Evolutionary conservation across 495 filamentous ascomycete species (phyloP).

Genomic region (Penicillium daleae): DNA sequence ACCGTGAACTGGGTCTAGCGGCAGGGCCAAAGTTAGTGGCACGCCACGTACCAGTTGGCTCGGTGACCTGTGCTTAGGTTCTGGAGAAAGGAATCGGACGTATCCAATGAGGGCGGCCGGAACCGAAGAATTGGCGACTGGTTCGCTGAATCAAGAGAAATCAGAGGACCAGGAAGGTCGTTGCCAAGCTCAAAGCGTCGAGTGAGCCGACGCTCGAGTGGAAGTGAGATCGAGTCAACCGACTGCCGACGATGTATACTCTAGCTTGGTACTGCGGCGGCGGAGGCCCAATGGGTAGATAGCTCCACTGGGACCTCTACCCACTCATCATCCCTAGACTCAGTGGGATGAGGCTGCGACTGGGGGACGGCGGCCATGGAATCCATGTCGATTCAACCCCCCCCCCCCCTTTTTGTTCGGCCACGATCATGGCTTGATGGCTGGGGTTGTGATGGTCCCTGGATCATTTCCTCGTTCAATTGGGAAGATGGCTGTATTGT

Average conservation of each 20-base stretch:
- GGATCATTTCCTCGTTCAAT: not conserved
- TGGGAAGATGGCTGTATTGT: not conserved
- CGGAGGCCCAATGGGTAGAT: constrained; percentile 4
- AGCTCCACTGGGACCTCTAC: constrained; percentile 7
- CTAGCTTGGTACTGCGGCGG: constrained; percentile 18
- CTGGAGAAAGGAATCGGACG: constrained; percentile 4
- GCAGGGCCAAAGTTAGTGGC: constrained; percentile 20
- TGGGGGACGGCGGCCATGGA: constrained; percentile 9
- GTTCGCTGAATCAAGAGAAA: constrained; percentile 12
- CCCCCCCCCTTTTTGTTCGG: not conserved
- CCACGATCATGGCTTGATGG: not conserved
- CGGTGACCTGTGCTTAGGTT: constrained; percentile 16
- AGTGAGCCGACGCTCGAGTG: constrained; percentile 15
- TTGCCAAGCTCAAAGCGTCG: constrained; percentile 17
- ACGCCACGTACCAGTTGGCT: constrained; percentile 23
- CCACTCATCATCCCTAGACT: not conserved
- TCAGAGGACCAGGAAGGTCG: constrained; percentile 9
- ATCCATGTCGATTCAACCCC: constrained; percentile 2
- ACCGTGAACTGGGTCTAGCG: constrained; percentile 13
- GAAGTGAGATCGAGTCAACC: constrained; percentile 15
- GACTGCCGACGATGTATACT: constrained; percentile 18
- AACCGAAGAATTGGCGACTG: constrained; percentile 12
- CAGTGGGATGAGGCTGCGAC: constrained; percentile 4
- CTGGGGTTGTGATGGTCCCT: constrained; percentile 1
- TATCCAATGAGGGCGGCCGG: constrained; percentile 17